phyloP scores from a whole-genome alignment of 441 rosid genomes.

The Bocquillonia castaneifolia region DNA sequence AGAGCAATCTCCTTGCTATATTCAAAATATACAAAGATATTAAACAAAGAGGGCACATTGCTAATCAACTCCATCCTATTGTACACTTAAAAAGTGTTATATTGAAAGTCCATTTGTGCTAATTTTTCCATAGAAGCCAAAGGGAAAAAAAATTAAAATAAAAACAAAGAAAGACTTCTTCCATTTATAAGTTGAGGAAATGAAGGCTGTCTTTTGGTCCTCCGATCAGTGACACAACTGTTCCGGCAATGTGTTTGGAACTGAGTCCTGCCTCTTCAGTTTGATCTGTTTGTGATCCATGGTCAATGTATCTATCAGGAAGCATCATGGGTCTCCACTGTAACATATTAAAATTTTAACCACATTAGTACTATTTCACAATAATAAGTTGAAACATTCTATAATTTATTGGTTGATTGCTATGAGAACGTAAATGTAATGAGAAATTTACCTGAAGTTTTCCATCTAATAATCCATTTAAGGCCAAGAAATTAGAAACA shows the following conservation, averaged over 20 bases:
- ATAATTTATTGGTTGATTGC: background rate
- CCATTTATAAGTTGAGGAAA: slow-evolving; percentile 1
- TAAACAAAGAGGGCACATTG: background rate
- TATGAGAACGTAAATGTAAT: background rate
- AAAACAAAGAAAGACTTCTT: background rate
- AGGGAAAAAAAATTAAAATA: too few species aligned
- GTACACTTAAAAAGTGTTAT: background rate
- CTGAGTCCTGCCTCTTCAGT: slow-evolving; percentile 49
- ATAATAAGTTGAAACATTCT: too few species aligned
- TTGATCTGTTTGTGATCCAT: slow-evolving; percentile 52
- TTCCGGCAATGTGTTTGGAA: slow-evolving; percentile 49
- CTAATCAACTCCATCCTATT: background rate
- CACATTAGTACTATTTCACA: slow-evolving; percentile 1
- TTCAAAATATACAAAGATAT: background rate
- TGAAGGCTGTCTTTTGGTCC: slow-evolving; percentile 19
- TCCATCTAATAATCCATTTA: slow-evolving; percentile 54
- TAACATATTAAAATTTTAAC: background rate
- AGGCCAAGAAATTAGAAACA: slow-evolving; percentile 47
- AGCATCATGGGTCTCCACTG: slow-evolving; percentile 68
- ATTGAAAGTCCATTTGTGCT: background rate
- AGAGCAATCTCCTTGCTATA: background rate
- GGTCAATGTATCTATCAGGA: slow-evolving; percentile 60
- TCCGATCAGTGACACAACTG: slow-evolving; percentile 34
- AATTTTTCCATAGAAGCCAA: background rate
- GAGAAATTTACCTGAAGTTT: slow-evolving; percentile 42